These are phyloP conservation scores for Paracoccidioides lutzii DNA, from an alignment of 2,329 filamentous ascomycete species.

Conservation along the genomic window DNA sequence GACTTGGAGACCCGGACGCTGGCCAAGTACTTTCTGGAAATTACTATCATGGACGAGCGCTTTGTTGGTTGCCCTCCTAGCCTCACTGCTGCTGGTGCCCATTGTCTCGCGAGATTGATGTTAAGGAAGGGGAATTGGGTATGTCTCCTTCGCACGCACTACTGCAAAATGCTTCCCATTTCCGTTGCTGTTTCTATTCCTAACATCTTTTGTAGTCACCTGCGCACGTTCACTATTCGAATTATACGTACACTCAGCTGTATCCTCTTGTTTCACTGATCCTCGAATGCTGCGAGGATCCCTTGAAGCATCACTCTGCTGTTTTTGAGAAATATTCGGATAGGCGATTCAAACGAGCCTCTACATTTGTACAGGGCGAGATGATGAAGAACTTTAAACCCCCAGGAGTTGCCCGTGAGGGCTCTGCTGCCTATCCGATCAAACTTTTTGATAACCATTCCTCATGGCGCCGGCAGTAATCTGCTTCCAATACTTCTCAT, in stretches of 20 bases:
- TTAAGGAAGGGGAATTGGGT: constrained; percentile 90
- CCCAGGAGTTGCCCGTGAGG: constrained; percentile 21
- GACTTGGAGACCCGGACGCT: constrained; percentile 89
- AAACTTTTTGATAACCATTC: constrained; percentile 1
- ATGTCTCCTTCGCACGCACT: constrained; percentile 30
- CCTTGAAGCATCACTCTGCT: constrained; percentile 67
- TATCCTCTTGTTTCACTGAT: constrained; percentile 64
- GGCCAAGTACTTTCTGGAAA: constrained; percentile 94
- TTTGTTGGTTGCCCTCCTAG: constrained; percentile 87
- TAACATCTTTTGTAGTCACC: constrained; percentile 45
- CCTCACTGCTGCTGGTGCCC: constrained; percentile 79
- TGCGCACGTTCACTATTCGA: constrained; percentile 81
- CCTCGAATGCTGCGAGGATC: constrained; percentile 74
- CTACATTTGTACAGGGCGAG: constrained; percentile 64
- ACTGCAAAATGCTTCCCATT: neutral
- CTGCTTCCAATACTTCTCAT: neutral
- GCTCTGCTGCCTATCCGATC: constrained; percentile 2
- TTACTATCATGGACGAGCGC: constrained; percentile 95
- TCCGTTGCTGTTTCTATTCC: neutral
- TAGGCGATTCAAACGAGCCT: constrained; percentile 73
- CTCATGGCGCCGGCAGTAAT: constrained; percentile 8
- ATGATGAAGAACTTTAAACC: constrained; percentile 49
- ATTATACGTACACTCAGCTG: constrained; percentile 79
- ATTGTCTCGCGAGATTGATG: constrained; percentile 81
- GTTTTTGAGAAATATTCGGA: constrained; percentile 89